Evolutionary conservation across 2,329 filamentous ascomycete genomes (phyloP).

Genomic region (Sclerotinia spermophila): DNA sequence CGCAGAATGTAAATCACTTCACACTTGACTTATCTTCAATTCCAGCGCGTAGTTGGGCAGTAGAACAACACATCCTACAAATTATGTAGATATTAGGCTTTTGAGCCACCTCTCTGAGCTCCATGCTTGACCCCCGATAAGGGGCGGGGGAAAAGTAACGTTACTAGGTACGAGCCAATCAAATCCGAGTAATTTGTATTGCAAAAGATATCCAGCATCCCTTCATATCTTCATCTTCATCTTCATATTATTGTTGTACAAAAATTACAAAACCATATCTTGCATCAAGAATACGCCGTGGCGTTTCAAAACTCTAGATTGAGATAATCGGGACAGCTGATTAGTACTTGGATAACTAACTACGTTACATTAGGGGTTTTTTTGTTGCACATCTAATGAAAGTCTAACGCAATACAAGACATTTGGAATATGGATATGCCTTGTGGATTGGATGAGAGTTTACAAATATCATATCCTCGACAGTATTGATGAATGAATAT

Average conservation of each 20-base stretch:
- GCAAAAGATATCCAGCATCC: neutral
- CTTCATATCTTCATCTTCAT: neutral
- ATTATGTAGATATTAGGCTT: neutral
- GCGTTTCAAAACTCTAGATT: neutral
- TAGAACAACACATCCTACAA: neutral
- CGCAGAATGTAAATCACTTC: neutral
- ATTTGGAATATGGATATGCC: neutral
- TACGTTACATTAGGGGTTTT: neutral
- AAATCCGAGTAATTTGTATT: neutral
- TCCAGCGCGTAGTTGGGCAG: neutral
- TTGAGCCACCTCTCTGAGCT: neutral
- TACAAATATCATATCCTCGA: neutral
- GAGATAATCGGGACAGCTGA: conserved; percentile 1
- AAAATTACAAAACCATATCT: too few species aligned
- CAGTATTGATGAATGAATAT: neutral
- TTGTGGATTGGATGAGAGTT: neutral
- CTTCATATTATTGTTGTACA: neutral
- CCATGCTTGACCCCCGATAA: conserved; percentile 8
- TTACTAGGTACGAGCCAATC: conserved; percentile 3
- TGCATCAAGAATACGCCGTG: neutral
- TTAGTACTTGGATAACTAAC: neutral
- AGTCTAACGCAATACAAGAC: conserved; percentile 3
- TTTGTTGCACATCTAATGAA: neutral
- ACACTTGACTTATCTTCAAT: neutral
- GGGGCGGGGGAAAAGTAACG: conserved; percentile 1